Evolutionary conservation across 768 basidiomycete genomes (phyloP).

Genomic region (Hygrophorus pudorinus): DNA sequence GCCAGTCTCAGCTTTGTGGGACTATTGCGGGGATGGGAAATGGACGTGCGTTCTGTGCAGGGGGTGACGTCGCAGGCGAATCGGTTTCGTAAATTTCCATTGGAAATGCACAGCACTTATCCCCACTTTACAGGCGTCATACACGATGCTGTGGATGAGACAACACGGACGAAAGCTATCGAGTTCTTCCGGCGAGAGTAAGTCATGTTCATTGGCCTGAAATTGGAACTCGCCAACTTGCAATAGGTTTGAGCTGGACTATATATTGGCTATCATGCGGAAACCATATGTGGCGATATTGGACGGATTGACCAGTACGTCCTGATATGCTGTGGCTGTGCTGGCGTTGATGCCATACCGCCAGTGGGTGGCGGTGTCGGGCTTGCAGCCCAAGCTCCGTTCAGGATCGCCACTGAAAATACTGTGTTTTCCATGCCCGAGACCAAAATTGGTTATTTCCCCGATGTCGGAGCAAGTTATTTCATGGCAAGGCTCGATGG

Average conservation of each 20-base stretch:
- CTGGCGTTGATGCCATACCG: slow-evolving; percentile 5
- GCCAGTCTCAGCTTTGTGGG: slow-evolving; percentile 55
- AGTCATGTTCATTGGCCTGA: slow-evolving; percentile 22
- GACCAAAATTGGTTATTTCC: slow-evolving; percentile 82
- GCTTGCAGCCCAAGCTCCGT: slow-evolving; percentile 71
- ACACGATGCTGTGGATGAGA: slow-evolving; percentile 34
- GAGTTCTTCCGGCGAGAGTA: slow-evolving; percentile 89
- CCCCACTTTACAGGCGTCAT: slow-evolving; percentile 39
- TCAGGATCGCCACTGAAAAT: slow-evolving; percentile 90
- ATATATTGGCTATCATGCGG: slow-evolving; percentile 51
- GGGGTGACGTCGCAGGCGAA: slow-evolving; percentile 88
- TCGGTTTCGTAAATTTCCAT: slow-evolving; percentile 10
- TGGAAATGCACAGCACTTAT: neutral
- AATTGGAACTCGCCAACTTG: slow-evolving; percentile 8
- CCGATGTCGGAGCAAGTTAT: slow-evolving; percentile 89
- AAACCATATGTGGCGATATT: slow-evolving; percentile 91
- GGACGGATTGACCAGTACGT: slow-evolving; percentile 87
- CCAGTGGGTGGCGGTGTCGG: slow-evolving; percentile 96
- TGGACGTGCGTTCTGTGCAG: slow-evolving; percentile 83
- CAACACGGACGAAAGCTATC: slow-evolving; percentile 53
- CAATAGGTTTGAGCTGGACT: slow-evolving; percentile 71
- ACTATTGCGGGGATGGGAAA: slow-evolving; percentile 64
- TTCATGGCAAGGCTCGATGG: slow-evolving; percentile 89
- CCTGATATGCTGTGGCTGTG: slow-evolving; percentile 8
- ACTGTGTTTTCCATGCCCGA: slow-evolving; percentile 96